phyloP scores from a whole-genome alignment of 2,329 filamentous ascomycete genomes.

The Paraphoma sp. region DNA sequence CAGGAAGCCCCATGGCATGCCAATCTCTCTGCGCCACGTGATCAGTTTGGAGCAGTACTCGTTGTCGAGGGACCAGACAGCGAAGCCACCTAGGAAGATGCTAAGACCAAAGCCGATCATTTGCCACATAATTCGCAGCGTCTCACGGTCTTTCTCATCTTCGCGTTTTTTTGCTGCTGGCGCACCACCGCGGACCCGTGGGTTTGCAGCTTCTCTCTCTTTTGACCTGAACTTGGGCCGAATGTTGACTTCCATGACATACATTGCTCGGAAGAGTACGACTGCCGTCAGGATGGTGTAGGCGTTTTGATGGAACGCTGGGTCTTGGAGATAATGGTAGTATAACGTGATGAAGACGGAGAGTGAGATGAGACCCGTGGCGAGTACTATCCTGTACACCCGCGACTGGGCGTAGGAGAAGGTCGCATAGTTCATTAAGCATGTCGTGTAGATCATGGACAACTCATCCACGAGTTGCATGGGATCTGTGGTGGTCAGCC shows the following conservation, averaged over 20 bases:
- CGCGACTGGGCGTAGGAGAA: slow-evolving; percentile 72
- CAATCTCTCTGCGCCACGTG: slow-evolving; percentile 69
- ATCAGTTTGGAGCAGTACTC: slow-evolving; percentile 72
- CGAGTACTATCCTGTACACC: slow-evolving; percentile 61
- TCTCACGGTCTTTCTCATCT: slow-evolving; percentile 63
- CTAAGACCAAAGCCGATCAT: slow-evolving; percentile 73
- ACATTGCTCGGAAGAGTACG: slow-evolving; percentile 76
- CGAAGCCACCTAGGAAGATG: slow-evolving; percentile 77
- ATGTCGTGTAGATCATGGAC: slow-evolving; percentile 76
- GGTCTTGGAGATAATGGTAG: slow-evolving; percentile 83
- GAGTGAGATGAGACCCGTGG: slow-evolving; percentile 59
- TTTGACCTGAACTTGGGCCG: slow-evolving; percentile 60
- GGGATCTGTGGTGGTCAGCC: slow-evolving; percentile 67
- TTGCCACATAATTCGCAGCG: slow-evolving; percentile 74
- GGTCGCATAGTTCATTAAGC: slow-evolving; percentile 72
- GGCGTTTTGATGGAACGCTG: slow-evolving; percentile 80
- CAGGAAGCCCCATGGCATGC: slow-evolving; percentile 80
- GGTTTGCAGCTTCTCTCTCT: slow-evolving; percentile 47
- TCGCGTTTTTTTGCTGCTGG: slow-evolving; percentile 52
- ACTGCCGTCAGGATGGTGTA: slow-evolving; percentile 75
- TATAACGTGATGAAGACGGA: slow-evolving; percentile 74
- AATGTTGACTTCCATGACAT: slow-evolving; percentile 74
- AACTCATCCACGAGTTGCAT: slow-evolving; percentile 76
- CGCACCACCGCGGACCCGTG: slow-evolving; percentile 34
- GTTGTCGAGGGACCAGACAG: slow-evolving; percentile 82